phyloP scores from a whole-genome alignment of 371 early-diverging fungal species.

The Mortierella sp. region DNA sequence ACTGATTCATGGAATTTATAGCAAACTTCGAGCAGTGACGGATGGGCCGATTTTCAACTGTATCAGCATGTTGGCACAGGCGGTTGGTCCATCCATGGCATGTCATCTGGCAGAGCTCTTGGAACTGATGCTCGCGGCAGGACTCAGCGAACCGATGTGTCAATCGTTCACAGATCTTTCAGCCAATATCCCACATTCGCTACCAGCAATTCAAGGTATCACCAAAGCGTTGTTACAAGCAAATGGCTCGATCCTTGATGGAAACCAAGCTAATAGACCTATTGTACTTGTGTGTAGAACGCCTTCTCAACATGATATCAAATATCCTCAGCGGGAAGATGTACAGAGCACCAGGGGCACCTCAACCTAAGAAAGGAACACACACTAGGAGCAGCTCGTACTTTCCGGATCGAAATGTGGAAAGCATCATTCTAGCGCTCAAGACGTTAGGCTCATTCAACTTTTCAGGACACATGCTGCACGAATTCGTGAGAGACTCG shows the following conservation, averaged over 20 bases:
- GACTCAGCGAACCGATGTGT: slow-evolving; percentile 85
- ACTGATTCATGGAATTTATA: slow-evolving; percentile 14
- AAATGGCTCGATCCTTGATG: too few relatives aligned
- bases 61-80: slow-evolving; percentile 86
- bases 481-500: slow-evolving; percentile 90
- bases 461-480: slow-evolving; percentile 84
- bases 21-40: slow-evolving; percentile 62
- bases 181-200: slow-evolving; percentile 81
- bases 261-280: too few relatives aligned
- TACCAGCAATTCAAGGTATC: slow-evolving; percentile 79
- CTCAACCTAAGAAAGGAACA: slow-evolving; percentile 53
- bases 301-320: slow-evolving; percentile 89
- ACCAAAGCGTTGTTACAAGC: too few relatives aligned
- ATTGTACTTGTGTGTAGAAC: slow-evolving; percentile 56
- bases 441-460: slow-evolving; percentile 89
- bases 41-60: slow-evolving; percentile 85
- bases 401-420: slow-evolving; percentile 71
- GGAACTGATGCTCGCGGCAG: slow-evolving; percentile 90
- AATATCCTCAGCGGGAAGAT: slow-evolving; percentile 84
- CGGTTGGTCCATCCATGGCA: slow-evolving; percentile 88
- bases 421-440: slow-evolving; percentile 88
- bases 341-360: slow-evolving; percentile 84
- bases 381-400: slow-evolving; percentile 54
- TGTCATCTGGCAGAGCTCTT: slow-evolving; percentile 86
- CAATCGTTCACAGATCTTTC: slow-evolving; percentile 85